phyloP scores from a whole-genome alignment of 2,329 filamentous ascomycete species.

The Colletotrichum sp. region DNA sequence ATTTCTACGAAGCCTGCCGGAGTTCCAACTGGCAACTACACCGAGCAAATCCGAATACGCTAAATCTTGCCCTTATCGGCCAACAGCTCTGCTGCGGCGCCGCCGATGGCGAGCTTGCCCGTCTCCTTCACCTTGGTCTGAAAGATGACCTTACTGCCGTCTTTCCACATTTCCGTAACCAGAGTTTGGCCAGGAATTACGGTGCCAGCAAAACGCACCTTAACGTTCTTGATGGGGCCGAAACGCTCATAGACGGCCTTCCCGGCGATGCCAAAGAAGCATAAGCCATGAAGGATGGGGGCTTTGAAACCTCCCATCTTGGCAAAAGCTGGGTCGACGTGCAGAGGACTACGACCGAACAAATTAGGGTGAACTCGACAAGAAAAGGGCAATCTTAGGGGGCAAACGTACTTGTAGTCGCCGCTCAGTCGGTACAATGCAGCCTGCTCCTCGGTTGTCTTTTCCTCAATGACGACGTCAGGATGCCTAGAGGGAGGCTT shows the following conservation, averaged over 20 bases:
- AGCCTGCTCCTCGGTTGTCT: conserved; percentile 89
- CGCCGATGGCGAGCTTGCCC: conserved; percentile 84
- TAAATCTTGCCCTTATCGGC: conserved; percentile 33
- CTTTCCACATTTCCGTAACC: conserved; percentile 93
- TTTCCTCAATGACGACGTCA: conserved; percentile 83
- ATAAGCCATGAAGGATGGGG: conserved; percentile 96
- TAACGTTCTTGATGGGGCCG: conserved; percentile 87
- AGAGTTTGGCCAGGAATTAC: conserved; percentile 90
- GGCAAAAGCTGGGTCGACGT: conserved; percentile 93
- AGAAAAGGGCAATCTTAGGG: not conserved
- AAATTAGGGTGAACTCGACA: not conserved
- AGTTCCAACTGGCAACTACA: not conserved
- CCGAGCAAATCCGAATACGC: not conserved
- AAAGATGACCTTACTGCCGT: conserved; percentile 80
- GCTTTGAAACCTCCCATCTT: conserved; percentile 94
- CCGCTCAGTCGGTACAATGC: conserved; percentile 92
- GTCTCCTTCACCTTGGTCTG: conserved; percentile 92
- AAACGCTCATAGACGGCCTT: conserved; percentile 89
- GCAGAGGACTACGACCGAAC: conserved; percentile 67
- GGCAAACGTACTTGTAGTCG: conserved; percentile 74
- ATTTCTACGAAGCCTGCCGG: not conserved
- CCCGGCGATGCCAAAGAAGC: conserved; percentile 88
- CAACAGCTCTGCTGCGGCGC: conserved; percentile 79
- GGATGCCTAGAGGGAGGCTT: conserved; percentile 77
- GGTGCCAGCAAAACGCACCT: conserved; percentile 87